phyloP scores from a whole-genome alignment of 495 filamentous ascomycete genomes.

The Aspergillus steynii region DNA sequence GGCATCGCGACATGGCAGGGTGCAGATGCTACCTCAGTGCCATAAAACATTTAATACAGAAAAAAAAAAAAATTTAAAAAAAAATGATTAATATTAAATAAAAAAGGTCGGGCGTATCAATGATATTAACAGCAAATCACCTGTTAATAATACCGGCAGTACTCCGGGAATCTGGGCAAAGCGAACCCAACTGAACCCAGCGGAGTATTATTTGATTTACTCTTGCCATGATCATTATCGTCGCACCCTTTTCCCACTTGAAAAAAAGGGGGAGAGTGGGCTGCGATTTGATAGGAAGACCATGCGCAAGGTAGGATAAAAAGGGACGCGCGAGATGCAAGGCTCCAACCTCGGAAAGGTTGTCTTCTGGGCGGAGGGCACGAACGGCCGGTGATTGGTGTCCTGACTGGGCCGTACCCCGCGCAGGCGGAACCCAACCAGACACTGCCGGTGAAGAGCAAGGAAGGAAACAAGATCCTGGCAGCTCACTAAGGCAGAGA shows the following conservation, averaged over 20 bases:
- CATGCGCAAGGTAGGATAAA: constrained; percentile 20
- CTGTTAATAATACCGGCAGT: too few relatives aligned
- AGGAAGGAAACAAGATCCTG: background rate
- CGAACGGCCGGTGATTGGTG: constrained; percentile 31
- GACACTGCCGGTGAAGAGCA: constrained; percentile 23
- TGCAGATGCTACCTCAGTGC: too few relatives aligned
- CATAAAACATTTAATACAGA: too few relatives aligned
- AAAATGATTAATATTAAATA: too few relatives aligned
- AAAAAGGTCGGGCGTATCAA: too few relatives aligned
- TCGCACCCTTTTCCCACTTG: background rate
- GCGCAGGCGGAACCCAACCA: constrained; percentile 34
- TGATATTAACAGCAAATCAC: too few relatives aligned
- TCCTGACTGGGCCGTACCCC: constrained; percentile 28
- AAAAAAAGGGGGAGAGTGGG: constrained; percentile 11
- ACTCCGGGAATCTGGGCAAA: too few relatives aligned
- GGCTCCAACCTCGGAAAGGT: constrained; percentile 37
- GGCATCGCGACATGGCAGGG: too few relatives aligned
- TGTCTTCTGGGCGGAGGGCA: constrained; percentile 17
- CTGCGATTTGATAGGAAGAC: constrained; percentile 23
- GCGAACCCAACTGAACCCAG: too few relatives aligned
- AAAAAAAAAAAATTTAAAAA: too few relatives aligned
- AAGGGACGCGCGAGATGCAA: constrained; percentile 30
- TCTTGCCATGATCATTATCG: background rate
- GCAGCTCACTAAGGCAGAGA: background rate
- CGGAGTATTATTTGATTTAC: background rate